Conservation (phyloP, 768 basidiomycete genomes). For the Cystofilobasidium macerans region DNA sequence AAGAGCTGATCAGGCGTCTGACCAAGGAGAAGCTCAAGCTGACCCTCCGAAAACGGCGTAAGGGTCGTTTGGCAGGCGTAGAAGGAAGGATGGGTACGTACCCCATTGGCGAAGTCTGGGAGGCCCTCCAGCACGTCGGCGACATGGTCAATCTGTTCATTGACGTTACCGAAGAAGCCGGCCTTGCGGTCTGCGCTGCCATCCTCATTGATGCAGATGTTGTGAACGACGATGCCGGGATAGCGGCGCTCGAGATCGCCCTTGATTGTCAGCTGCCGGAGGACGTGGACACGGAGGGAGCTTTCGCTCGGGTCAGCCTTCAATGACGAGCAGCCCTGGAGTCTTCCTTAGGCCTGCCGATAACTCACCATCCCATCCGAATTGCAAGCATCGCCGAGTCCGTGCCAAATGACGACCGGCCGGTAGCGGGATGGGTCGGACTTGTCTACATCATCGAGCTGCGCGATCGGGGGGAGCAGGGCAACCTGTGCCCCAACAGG, state of each 20-base stretch:
- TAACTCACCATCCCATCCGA: conserved; percentile 35
- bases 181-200: conserved; percentile 37
- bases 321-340: too few species aligned
- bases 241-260: conserved; percentile 33
- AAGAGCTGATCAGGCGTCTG: not conserved
- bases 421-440: not conserved
- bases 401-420: conserved; percentile 40
- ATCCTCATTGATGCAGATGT: conserved; percentile 34
- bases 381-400: conserved; percentile 40
- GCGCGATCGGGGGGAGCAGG: too few species aligned
- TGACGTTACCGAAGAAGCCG: conserved; percentile 56
- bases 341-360: too few species aligned
- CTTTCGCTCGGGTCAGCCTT: too few species aligned
- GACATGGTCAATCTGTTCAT: conserved; percentile 57
- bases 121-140: conserved; percentile 55
- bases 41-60: not conserved
- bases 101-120: conserved; percentile 49
- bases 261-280: conserved; percentile 31
- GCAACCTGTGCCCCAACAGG: too few species aligned
- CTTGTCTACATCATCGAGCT: too few species aligned
- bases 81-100: conserved; percentile 1
- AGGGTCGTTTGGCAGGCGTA: too few species aligned
- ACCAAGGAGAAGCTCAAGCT: not conserved
- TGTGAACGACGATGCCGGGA: conserved; percentile 38
- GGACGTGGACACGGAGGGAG: too few species aligned